Evolutionary conservation across 257 asterid species (phyloP).

Genomic region (Solanum peruvianum): DNA sequence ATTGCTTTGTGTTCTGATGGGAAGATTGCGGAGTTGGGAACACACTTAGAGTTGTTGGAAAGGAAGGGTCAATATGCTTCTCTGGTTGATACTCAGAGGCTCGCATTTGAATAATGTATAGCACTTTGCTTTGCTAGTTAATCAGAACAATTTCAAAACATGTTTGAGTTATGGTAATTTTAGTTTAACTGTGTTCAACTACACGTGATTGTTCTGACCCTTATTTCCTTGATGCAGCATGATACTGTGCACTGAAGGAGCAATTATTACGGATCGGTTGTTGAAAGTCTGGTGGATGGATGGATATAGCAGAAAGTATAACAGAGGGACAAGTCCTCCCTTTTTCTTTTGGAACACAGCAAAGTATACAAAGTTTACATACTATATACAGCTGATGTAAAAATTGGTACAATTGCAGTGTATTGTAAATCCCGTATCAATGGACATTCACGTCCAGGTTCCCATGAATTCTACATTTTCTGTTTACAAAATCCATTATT

Average conservation of each 20-base stretch:
- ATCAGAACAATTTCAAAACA: neutral
- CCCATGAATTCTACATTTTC: neutral
- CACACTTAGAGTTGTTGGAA: conserved; percentile 63
- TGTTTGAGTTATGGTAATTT: neutral
- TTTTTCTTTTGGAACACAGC: neutral
- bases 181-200: neutral
- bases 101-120: conserved; percentile 64
- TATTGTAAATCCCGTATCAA: neutral
- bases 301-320: neutral
- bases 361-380: neutral
- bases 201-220: neutral
- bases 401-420: neutral
- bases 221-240: neutral
- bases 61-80: conserved; percentile 76
- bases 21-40: conserved; percentile 76
- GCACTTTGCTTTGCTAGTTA: neutral
- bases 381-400: neutral
- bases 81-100: conserved; percentile 78
- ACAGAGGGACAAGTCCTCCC: neutral
- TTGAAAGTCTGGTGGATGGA: neutral
- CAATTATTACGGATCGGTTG: neutral
- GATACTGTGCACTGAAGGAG: neutral
- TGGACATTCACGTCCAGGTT: neutral
- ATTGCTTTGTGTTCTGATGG: conserved; percentile 86
- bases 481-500: neutral